Evolutionary conservation across 768 basidiomycete genomes (phyloP).

Genomic region (Baorangia bicolor): DNA sequence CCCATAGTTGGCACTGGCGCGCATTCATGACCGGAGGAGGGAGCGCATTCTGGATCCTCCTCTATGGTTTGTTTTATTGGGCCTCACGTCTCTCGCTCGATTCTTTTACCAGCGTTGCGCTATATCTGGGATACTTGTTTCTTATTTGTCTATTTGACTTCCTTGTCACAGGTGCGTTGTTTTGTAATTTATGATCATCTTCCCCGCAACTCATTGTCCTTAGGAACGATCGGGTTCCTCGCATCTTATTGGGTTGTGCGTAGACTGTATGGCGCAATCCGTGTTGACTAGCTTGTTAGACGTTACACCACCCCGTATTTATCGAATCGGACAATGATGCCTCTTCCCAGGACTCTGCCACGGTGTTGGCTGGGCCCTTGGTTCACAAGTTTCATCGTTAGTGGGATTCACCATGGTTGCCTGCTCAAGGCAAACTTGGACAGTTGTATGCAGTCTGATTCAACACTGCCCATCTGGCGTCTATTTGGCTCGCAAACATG

Average conservation of each 20-base stretch:
- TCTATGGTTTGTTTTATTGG: slow-evolving; percentile 90
- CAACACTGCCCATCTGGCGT: too few relatives aligned
- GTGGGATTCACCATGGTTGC: not conserved
- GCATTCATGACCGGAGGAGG: slow-evolving; percentile 91
- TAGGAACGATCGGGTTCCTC: slow-evolving; percentile 88
- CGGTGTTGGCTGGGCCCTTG: not conserved
- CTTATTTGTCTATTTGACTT: slow-evolving; percentile 83
- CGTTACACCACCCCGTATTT: slow-evolving; percentile 8
- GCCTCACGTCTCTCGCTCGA: slow-evolving; percentile 81
- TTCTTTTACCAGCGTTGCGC: slow-evolving; percentile 73
- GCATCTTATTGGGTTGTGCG: slow-evolving; percentile 91
- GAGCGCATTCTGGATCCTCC: slow-evolving; percentile 86
- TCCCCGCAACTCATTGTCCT: slow-evolving; percentile 3
- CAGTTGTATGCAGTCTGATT: not conserved
- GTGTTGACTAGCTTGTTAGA: slow-evolving; percentile 53
- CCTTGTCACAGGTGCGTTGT: slow-evolving; percentile 69
- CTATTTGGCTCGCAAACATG: not conserved
- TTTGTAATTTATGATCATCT: not conserved
- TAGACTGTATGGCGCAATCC: slow-evolving; percentile 77
- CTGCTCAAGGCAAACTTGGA: not conserved
- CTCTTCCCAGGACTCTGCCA: not conserved
- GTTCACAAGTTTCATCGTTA: not conserved
- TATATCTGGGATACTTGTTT: slow-evolving; percentile 90
- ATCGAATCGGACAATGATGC: slow-evolving; percentile 3
- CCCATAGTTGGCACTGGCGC: slow-evolving; percentile 92